phyloP scores from a whole-genome alignment of 2,329 filamentous ascomycete species.

The Colletotrichum camelliae region DNA sequence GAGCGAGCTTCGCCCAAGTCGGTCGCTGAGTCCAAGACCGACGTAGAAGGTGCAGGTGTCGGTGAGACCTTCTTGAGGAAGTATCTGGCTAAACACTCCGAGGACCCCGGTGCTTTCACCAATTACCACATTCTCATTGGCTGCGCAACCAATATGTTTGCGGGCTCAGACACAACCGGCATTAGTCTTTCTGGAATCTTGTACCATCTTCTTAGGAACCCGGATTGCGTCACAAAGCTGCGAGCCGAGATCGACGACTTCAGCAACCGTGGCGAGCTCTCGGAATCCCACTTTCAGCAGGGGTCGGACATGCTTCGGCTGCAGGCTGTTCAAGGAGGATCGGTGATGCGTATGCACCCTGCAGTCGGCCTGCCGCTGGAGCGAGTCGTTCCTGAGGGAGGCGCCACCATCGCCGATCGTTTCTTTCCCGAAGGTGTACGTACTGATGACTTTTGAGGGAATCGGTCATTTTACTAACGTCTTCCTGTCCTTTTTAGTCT shows the following conservation, averaged over 20 bases:
- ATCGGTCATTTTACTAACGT: neutral
- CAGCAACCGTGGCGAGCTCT: slow-evolving; percentile 15
- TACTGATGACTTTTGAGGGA: neutral
- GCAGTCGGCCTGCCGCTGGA: slow-evolving; percentile 54
- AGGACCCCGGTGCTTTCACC: slow-evolving; percentile 46
- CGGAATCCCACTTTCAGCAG: slow-evolving; percentile 36
- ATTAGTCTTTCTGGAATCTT: slow-evolving; percentile 50
- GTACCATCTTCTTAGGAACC: slow-evolving; percentile 45
- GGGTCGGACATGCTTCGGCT: slow-evolving; percentile 56
- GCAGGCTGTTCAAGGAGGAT: slow-evolving; percentile 60
- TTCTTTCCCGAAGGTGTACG: slow-evolving; percentile 35
- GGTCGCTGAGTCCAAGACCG: slow-evolving; percentile 12
- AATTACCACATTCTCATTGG: slow-evolving; percentile 35
- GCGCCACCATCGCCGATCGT: slow-evolving; percentile 41
- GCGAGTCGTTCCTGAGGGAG: slow-evolving; percentile 50
- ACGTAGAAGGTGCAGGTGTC: slow-evolving; percentile 24
- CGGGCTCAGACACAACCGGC: slow-evolving; percentile 51
- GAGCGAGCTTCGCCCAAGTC: slow-evolving; percentile 22
- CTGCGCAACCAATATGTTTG: slow-evolving; percentile 38
- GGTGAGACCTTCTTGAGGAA: slow-evolving; percentile 45
- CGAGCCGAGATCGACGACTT: slow-evolving; percentile 27
- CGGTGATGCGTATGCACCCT: slow-evolving; percentile 55
- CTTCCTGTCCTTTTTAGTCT: slow-evolving; percentile 19
- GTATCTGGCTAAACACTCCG: slow-evolving; percentile 42
- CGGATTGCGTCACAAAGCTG: slow-evolving; percentile 25